These are phyloP conservation scores for Emydomyces testavorans DNA, from an alignment of 2,329 filamentous ascomycete species.

Conservation along the genomic window DNA sequence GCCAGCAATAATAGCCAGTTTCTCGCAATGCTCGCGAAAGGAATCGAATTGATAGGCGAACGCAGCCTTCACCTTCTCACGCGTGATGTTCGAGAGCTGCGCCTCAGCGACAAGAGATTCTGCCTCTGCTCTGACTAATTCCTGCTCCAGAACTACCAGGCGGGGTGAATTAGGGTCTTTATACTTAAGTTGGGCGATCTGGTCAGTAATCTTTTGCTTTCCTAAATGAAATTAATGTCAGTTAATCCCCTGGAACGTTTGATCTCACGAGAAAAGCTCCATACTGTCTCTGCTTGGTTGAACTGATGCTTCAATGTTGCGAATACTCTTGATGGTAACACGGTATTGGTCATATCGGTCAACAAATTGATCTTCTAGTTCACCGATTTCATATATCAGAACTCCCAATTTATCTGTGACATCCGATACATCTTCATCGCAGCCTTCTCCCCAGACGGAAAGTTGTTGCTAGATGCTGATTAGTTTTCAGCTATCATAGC, in stretches of 20 bases:
- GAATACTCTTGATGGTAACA: constrained; percentile 97
- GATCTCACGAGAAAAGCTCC: constrained; percentile 23
- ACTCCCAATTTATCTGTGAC: constrained; percentile 98
- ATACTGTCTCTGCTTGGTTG: constrained; percentile 93
- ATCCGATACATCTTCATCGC: constrained; percentile 95
- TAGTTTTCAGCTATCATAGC: not conserved
- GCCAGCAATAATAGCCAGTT: constrained; percentile 92
- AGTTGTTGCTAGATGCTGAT: constrained; percentile 69
- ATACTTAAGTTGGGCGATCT: constrained; percentile 98
- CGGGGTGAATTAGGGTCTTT: constrained; percentile 97
- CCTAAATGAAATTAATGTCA: constrained; percentile 40
- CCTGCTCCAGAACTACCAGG: constrained; percentile 95
- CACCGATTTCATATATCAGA: constrained; percentile 93
- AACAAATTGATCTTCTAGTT: constrained; percentile 95
- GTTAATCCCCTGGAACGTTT: not conserved
- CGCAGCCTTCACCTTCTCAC: constrained; percentile 96
- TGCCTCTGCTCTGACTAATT: constrained; percentile 93
- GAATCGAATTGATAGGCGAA: constrained; percentile 98
- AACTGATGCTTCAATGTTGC: constrained; percentile 96
- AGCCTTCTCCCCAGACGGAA: constrained; percentile 89
- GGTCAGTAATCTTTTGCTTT: constrained; percentile 98
- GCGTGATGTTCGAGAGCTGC: constrained; percentile 97
- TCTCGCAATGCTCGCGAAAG: constrained; percentile 92
- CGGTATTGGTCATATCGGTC: constrained; percentile 99
- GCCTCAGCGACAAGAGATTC: constrained; percentile 98